phyloP scores from a whole-genome alignment of 129 eudicot species.

The Ambrosia artemisiifolia region DNA sequence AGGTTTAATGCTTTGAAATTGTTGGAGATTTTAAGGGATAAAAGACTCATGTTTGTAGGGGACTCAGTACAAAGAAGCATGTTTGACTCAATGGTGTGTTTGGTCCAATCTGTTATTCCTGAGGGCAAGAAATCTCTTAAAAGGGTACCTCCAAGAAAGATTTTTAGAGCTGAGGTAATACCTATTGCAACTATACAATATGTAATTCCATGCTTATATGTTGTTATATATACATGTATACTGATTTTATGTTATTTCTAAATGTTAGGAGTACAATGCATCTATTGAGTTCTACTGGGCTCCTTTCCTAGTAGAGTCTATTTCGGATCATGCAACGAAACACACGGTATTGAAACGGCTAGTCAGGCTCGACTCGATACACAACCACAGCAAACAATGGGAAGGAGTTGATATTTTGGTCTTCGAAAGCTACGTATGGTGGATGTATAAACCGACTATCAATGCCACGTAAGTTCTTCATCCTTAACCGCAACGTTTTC shows the following conservation, averaged over 20 bases:
- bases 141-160: conserved; percentile 75
- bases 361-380: conserved; percentile 73
- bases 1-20: conserved; percentile 83
- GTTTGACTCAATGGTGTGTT: conserved; percentile 97
- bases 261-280: conserved; percentile 76
- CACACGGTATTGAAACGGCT: conserved; percentile 69
- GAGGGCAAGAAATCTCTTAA: conserved; percentile 61
- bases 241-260: neutral
- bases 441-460: conserved; percentile 89
- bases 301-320: conserved; percentile 87
- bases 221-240: neutral
- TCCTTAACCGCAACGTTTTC: neutral
- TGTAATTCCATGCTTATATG: neutral
- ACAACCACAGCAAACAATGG: conserved; percentile 73
- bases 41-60: conserved; percentile 90
- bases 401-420: conserved; percentile 80
- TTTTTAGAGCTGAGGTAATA: conserved; percentile 75
- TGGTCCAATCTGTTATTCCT: conserved; percentile 71
- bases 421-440: conserved; percentile 95
- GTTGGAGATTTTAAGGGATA: conserved; percentile 81
- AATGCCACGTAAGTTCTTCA: conserved; percentile 67
- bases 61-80: conserved; percentile 91
- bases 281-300: conserved; percentile 97
- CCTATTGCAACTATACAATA: neutral
- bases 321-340: conserved; percentile 88